These are phyloP conservation scores for Bruguiera sexangula DNA, from an alignment of 345 rosid genomes.

Conservation along the genomic window DNA sequence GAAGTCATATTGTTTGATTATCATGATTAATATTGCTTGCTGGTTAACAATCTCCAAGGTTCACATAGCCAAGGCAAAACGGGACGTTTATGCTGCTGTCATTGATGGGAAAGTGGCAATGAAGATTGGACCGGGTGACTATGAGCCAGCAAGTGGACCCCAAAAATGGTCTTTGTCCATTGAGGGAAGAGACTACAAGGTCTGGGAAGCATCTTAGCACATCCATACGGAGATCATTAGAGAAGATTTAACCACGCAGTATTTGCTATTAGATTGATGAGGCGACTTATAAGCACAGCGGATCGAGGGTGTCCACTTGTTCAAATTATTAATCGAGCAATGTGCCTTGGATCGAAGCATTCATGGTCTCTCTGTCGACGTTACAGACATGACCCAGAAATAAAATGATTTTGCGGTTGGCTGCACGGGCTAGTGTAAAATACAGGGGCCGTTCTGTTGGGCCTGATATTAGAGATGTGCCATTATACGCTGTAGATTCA, in stretches of 20 bases:
- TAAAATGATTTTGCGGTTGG: not conserved
- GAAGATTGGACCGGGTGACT: conserved; percentile 93
- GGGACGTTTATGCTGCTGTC: conserved; percentile 84
- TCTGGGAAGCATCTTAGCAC: conserved; percentile 73
- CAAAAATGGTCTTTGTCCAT: conserved; percentile 56
- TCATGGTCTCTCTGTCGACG: not conserved
- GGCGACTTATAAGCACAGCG: not conserved
- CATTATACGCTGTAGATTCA: not conserved
- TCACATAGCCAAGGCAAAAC: conserved; percentile 63
- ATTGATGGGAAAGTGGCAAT: conserved; percentile 72
- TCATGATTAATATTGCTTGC: conserved; percentile 7
- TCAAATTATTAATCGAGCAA: not conserved
- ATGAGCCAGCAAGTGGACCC: conserved; percentile 58
- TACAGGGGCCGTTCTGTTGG: not conserved
- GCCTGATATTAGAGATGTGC: not conserved
- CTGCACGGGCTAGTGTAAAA: not conserved
- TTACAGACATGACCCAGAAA: not conserved
- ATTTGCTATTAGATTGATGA: not conserved
- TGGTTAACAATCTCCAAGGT: conserved; percentile 41
- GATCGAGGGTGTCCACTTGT: not conserved
- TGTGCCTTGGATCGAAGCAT: not conserved
- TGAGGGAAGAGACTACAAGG: conserved; percentile 83
- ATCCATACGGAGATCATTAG: not conserved
- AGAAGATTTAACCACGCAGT: not conserved
- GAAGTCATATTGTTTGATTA: not conserved